These are phyloP conservation scores for Stemphylium vesicarium DNA, from an alignment of 2,329 filamentous ascomycete species.

Conservation along the genomic window DNA sequence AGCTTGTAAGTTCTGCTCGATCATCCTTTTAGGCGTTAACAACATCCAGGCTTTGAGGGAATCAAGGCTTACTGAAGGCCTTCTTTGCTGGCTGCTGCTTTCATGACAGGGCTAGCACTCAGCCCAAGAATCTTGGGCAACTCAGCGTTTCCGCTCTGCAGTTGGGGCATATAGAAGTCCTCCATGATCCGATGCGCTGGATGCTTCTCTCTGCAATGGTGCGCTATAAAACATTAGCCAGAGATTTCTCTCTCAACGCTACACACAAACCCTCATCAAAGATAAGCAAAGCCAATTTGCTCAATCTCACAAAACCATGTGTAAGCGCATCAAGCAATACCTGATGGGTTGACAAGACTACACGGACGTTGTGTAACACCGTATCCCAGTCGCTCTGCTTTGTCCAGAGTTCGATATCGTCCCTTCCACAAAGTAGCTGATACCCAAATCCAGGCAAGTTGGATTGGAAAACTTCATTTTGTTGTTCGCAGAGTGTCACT, in stretches of 20 bases:
- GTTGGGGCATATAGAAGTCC: constrained; percentile 68
- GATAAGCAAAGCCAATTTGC: constrained; percentile 70
- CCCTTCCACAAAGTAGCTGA: constrained; percentile 69
- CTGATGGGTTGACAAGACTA: constrained; percentile 81
- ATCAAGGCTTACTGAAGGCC: constrained; percentile 54
- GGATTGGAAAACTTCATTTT: constrained; percentile 44
- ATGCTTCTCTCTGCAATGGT: constrained; percentile 72
- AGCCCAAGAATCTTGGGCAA: constrained; percentile 77
- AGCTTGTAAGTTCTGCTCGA: constrained; percentile 75
- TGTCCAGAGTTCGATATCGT: constrained; percentile 77
- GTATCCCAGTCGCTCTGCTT: constrained; percentile 70
- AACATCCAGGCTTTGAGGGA: neutral
- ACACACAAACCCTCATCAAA: constrained; percentile 77
- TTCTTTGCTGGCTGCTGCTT: constrained; percentile 57
- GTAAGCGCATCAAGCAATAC: constrained; percentile 75
- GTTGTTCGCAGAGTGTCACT: constrained; percentile 55
- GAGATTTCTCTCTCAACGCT: neutral
- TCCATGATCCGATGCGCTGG: constrained; percentile 75
- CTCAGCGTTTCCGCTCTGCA: constrained; percentile 19
- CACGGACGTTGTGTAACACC: constrained; percentile 66
- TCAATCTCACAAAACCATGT: constrained; percentile 75
- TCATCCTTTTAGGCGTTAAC: constrained; percentile 46
- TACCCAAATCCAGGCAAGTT: constrained; percentile 59
- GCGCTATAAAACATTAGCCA: constrained; percentile 60
- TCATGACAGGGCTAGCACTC: constrained; percentile 78